Conservation (phyloP, 2,329 filamentous ascomycete species). For the Periconia digitata region DNA sequence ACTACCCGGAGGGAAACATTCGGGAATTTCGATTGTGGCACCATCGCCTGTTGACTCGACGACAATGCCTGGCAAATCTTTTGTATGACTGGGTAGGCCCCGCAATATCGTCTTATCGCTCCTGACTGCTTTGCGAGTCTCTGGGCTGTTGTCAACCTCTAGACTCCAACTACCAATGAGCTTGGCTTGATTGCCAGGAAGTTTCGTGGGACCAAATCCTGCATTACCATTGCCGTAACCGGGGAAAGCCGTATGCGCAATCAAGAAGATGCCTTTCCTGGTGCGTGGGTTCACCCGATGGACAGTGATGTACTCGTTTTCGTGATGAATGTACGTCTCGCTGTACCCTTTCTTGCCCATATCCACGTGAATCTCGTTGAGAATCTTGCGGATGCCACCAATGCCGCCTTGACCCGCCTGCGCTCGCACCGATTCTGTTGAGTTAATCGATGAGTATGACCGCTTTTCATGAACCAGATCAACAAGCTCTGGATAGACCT, state of each 20-base stretch:
- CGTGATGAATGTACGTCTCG: constrained; percentile 95
- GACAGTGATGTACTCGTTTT: constrained; percentile 93
- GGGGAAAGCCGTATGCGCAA: constrained; percentile 94
- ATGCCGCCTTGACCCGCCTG: constrained; percentile 80
- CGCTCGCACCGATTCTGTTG: constrained; percentile 61
- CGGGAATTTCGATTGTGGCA: constrained; percentile 77
- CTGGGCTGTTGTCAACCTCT: constrained; percentile 77
- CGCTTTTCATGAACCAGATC: constrained; percentile 90
- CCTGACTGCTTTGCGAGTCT: constrained; percentile 65
- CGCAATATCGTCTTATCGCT: constrained; percentile 72
- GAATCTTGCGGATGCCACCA: constrained; percentile 83
- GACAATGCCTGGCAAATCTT: constrained; percentile 71
- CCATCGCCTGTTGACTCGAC: constrained; percentile 73
- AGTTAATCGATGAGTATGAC: constrained; percentile 77
- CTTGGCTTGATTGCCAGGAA: constrained; percentile 81
- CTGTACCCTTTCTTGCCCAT: constrained; percentile 96
- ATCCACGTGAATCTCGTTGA: constrained; percentile 91
- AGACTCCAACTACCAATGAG: constrained; percentile 90
- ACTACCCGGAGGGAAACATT: constrained; percentile 87
- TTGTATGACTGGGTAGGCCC: constrained; percentile 81
- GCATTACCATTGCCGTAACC: constrained; percentile 85
- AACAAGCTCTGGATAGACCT: constrained; percentile 91
- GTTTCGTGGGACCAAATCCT: constrained; percentile 74
- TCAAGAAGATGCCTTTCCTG: constrained; percentile 90
- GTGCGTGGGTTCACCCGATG: constrained; percentile 92